These are phyloP conservation scores for Cercis canadensis DNA, from an alignment of 306 rosid species.

Conservation along the genomic window DNA sequence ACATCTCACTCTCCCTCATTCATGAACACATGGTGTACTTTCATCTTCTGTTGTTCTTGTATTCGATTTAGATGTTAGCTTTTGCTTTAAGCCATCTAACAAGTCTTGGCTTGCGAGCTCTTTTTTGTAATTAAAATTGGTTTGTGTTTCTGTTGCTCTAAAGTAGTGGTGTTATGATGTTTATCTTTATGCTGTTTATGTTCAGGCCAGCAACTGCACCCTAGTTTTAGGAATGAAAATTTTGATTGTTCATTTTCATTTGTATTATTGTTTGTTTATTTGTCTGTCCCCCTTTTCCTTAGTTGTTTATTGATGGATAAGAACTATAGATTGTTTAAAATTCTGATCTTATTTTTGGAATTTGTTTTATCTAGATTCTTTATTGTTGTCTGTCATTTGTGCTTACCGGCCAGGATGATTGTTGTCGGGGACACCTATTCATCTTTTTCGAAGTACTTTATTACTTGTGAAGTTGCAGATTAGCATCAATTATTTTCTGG, in stretches of 20 bases:
- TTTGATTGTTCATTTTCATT: too few relatives aligned
- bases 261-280: neutral
- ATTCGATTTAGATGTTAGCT: slow-evolving; percentile 27
- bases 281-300: neutral
- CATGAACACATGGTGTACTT: slow-evolving; percentile 41
- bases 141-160: slow-evolving; percentile 2
- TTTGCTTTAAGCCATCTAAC: neutral
- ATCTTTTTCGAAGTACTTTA: slow-evolving; percentile 13
- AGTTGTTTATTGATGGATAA: neutral
- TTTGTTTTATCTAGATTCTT: neutral
- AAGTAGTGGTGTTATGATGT: slow-evolving; percentile 12
- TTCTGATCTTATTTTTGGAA: neutral
- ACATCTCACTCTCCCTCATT: slow-evolving; percentile 45
- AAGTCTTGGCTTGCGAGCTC: neutral
- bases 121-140: slow-evolving; percentile 3
- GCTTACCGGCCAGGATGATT: slow-evolving; percentile 29
- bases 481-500: slow-evolving; percentile 42
- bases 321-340: neutral
- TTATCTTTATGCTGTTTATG: neutral
- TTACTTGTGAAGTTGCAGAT: slow-evolving; percentile 22
- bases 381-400: slow-evolving; percentile 24
- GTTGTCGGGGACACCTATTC: slow-evolving; percentile 20
- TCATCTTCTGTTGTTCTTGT: slow-evolving; percentile 36
- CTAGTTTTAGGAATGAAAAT: neutral
- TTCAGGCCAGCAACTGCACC: slow-evolving; percentile 6